phyloP scores from a whole-genome alignment of 805 yeast species.

The Blastobotrys robertii region DNA sequence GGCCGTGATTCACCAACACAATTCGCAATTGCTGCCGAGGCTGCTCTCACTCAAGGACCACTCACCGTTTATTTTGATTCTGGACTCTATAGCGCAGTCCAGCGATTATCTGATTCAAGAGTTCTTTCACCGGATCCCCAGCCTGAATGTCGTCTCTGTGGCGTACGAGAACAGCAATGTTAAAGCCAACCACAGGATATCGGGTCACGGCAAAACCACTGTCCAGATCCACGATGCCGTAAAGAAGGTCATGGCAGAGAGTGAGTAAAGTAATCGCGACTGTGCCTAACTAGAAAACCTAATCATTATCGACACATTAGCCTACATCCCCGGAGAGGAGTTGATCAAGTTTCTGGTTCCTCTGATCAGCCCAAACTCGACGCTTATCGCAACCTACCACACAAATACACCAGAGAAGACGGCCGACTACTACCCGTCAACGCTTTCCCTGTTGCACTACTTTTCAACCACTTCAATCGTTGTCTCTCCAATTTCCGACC shows the following conservation, averaged over 20 bases:
- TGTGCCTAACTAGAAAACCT: slow-evolving; percentile 22
- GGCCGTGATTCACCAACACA: slow-evolving; percentile 20
- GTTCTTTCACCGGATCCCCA: slow-evolving; percentile 35
- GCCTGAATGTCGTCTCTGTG: slow-evolving; percentile 38
- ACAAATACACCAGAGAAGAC: slow-evolving; percentile 10
- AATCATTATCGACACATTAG: slow-evolving; percentile 62
- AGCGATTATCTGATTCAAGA: slow-evolving; percentile 49
- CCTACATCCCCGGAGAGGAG: slow-evolving; percentile 39
- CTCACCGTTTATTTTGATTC: slow-evolving; percentile 60
- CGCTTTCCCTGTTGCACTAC: slow-evolving; percentile 45
- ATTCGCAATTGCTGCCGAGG: slow-evolving; percentile 47
- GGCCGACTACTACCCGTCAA: slow-evolving; percentile 42
- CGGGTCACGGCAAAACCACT: slow-evolving; percentile 4
- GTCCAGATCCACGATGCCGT: slow-evolving; percentile 6
- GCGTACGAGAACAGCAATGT: slow-evolving; percentile 50
- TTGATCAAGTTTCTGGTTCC: slow-evolving; percentile 43
- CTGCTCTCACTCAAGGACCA: slow-evolving; percentile 59
- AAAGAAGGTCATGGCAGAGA: background rate
- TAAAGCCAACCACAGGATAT: slow-evolving; percentile 21
- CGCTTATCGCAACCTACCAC: slow-evolving; percentile 42
- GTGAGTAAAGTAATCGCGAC: background rate
- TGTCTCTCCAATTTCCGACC: slow-evolving; percentile 43
- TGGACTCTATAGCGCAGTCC: slow-evolving; percentile 66
- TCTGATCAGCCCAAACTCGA: slow-evolving; percentile 37
- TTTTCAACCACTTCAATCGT: slow-evolving; percentile 70